Base-by-base conservation (phyloP, 2,329 filamentous ascomycete species). In the Calonectria fujianensis region DNA sequence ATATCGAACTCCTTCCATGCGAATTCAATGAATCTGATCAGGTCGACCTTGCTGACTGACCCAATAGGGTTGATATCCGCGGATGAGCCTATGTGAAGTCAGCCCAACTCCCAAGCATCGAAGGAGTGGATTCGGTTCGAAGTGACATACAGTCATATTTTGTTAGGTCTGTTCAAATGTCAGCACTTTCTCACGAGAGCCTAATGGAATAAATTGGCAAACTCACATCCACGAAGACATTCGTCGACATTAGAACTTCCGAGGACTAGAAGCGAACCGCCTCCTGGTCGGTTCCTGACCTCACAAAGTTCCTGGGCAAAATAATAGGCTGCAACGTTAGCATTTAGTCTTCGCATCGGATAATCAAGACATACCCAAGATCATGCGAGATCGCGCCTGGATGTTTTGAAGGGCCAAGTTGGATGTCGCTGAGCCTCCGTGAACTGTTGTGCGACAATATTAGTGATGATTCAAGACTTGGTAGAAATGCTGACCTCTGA, bases 1-100 rank as follows among this genome's bases (percentile, higher is more conserved):
- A 94, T 85, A 4, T 88, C 82, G 83, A 93, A 94, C 35, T 86
- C 84, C 45, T 84, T 84, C 35, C 86, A 81, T 1, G 91, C 88
- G 87, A 90, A 94, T 48, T 83, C 84, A 74, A 94, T 92, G 82
- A 95, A 94, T 16, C 87, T 83, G 80, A 92, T 93, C 2, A 94
- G 87, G 77, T 94, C 93, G 2, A 88, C 90, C 82, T 94, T 94
- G 52, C 74, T 76, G 5, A 82, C 75, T 1, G 75, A 76, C 77
- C 80, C 79, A 4, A 82, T 78, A 0, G 80, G 80, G 48, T 78
- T 80, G 2, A 82, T 57, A 27, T 91, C 89, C 0, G 88, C 89
- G 8, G 70, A 77, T 37, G 80, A 81, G 27, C 83, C 82, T 41
- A 82, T 83, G 10, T 5, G 6, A 45, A 4, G 10, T 61, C 27